Evolutionary conservation across 1,139 yeast species (phyloP).

Genomic region (Scheffersomyces lignicola): DNA sequence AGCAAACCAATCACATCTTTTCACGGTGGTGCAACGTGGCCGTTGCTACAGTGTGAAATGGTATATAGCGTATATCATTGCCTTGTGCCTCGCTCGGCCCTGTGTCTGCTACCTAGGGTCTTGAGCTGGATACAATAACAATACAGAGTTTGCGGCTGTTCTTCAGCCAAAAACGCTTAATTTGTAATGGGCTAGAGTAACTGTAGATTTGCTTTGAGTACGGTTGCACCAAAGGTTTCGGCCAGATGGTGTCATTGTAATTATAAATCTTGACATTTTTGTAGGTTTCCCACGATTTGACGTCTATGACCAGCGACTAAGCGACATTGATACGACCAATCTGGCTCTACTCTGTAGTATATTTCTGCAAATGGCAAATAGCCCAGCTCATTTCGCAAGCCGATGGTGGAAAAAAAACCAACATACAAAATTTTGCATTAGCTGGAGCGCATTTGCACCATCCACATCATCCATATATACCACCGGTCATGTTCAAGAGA

Average conservation of each 20-base stretch:
- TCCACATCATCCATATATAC: too few relatives aligned
- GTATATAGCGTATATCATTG: conserved; percentile 16
- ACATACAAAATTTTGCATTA: too few relatives aligned
- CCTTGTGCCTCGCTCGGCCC: conserved; percentile 77
- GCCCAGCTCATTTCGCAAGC: too few relatives aligned
- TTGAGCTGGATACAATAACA: conserved; percentile 56
- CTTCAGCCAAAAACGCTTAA: conserved; percentile 3
- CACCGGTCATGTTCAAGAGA: conserved; percentile 69
- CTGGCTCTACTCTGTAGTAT: too few relatives aligned
- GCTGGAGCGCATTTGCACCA: too few relatives aligned
- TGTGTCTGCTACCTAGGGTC: conserved; percentile 31
- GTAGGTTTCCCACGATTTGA: conserved; percentile 2
- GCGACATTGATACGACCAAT: too few relatives aligned
- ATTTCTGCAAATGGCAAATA: too few relatives aligned
- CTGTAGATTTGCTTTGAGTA: conserved; percentile 66
- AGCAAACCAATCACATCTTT: conserved; percentile 5
- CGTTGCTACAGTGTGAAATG: conserved; percentile 1
- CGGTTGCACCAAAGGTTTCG: conserved; percentile 60
- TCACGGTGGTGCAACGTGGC: conserved; percentile 1
- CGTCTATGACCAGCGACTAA: conserved; percentile 3
- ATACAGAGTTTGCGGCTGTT: conserved; percentile 1
- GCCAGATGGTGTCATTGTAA: conserved; percentile 68
- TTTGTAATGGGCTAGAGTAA: conserved; percentile 60
- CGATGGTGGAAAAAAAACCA: too few relatives aligned
- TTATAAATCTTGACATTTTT: conserved; percentile 60